A percentile compares a stretch with the other conserved stretches of the same genome.
phyloP scores from a whole-genome alignment of 1,284 basidiomycete species.

The Heimioporus retisporus region DNA sequence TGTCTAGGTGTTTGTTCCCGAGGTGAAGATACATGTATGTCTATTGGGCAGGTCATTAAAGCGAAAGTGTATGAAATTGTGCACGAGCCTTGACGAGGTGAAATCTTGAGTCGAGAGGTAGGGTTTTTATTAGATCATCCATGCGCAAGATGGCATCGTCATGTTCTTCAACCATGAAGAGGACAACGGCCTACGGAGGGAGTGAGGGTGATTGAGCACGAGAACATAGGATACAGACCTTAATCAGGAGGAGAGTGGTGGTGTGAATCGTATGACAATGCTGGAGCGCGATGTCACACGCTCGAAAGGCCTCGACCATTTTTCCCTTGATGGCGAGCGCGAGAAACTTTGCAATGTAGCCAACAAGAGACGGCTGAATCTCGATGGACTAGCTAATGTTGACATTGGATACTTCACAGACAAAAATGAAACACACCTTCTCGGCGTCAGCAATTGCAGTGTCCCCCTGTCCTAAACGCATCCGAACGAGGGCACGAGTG shows the following conservation, averaged over 20 bases:
- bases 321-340: conserved; percentile 9
- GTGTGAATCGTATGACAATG: neutral
- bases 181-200: conserved; percentile 5
- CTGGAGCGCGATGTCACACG: conserved; percentile 4
- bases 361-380: conserved; percentile 2
- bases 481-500: conserved; percentile 12
- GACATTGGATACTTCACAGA: neutral
- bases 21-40: conserved; percentile 11
- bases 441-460: conserved; percentile 17
- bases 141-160: conserved; percentile 11
- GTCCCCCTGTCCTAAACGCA: conserved; percentile 6
- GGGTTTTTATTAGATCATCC: conserved; percentile 5
- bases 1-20: neutral
- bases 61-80: neutral
- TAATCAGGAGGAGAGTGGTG: conserved; percentile 6
- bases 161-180: conserved; percentile 12
- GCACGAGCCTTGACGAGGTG: conserved; percentile 3
- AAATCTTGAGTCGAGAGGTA: neutral
- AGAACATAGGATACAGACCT: neutral
- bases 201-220: neutral
- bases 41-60: neutral
- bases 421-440: neutral
- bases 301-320: neutral
- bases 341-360: conserved; percentile 14
- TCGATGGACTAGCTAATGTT: conserved; percentile 2